Evolutionary conservation across 139 green algal species (phyloP).

Genomic region (Pycnococcus provasolii): DNA sequence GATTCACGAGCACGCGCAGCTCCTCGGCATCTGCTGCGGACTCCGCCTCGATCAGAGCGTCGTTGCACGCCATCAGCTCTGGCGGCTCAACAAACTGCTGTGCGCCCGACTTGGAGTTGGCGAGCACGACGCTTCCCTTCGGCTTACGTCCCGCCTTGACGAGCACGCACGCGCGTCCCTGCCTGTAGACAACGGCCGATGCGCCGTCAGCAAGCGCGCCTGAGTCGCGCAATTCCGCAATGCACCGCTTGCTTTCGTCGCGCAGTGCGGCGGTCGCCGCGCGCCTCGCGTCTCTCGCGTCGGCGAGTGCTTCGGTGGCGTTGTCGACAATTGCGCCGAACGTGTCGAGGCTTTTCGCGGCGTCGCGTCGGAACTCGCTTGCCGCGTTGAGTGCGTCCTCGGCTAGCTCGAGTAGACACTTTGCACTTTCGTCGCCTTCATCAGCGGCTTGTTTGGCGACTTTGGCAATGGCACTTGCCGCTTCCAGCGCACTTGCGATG

Average conservation of each 20-base stretch:
- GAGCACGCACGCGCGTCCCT: slow-evolving; percentile 16
- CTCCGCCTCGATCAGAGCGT: not conserved
- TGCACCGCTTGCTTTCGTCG: not conserved
- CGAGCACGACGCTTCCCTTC: slow-evolving; percentile 7
- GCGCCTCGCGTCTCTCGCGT: not conserved
- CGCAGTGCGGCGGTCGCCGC: not conserved
- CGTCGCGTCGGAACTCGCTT: no score
- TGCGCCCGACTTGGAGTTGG: not conserved
- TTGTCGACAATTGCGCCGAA: not conserved
- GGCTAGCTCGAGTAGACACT: no score
- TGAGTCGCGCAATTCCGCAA: not conserved
- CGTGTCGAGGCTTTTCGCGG: no score
- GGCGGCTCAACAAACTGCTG: slow-evolving; percentile 16
- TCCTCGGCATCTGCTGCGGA: slow-evolving; percentile 10
- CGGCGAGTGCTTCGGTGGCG: not conserved
- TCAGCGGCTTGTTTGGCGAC: no score
- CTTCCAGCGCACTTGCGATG: no score
- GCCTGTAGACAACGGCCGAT: slow-evolving; percentile 12
- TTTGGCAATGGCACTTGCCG: no score
- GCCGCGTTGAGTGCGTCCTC: no score
- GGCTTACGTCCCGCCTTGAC: slow-evolving; percentile 8
- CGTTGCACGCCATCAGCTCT: slow-evolving; percentile 15
- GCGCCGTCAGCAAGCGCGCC: no score
- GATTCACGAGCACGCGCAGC: not conserved
- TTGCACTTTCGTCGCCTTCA: no score